Conservation (phyloP, 2,329 filamentous ascomycete species). For the Colletotrichum salicis region DNA sequence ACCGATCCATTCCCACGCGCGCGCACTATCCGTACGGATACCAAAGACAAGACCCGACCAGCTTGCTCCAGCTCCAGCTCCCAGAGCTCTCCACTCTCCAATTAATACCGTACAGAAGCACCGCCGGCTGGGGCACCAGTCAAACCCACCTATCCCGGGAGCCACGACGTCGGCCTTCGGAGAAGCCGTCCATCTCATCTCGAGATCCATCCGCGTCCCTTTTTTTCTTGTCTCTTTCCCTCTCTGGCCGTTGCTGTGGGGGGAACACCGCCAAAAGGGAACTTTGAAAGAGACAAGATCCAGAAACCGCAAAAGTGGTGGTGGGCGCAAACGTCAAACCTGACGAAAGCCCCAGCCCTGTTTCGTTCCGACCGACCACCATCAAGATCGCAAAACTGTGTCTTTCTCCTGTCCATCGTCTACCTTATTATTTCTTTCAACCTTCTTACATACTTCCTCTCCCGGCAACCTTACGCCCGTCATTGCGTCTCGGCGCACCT, state of each 20-base stretch:
- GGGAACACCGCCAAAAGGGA: not conserved
- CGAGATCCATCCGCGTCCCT: slow-evolving; percentile 10
- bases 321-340: not conserved
- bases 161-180: slow-evolving; percentile 30
- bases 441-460: not conserved
- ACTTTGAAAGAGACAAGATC: not conserved
- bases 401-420: slow-evolving; percentile 2
- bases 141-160: slow-evolving; percentile 13
- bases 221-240: not conserved
- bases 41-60: not conserved
- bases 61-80: not conserved
- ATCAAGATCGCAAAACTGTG: slow-evolving; percentile 16
- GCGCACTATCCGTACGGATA: no score
- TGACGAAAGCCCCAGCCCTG: slow-evolving; percentile 23
- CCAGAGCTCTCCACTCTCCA: not conserved
- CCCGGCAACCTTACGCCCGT: not conserved
- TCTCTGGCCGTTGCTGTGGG: not conserved
- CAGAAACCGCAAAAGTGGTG: not conserved
- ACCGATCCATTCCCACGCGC: not conserved
- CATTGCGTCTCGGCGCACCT: not conserved
- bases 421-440: not conserved
- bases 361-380: slow-evolving; percentile 12
- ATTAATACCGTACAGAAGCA: slow-evolving; percentile 1
- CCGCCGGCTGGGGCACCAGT: not conserved
- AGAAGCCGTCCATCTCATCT: slow-evolving; percentile 26